Percentiles rank a stretch among this genome's conserved stretches.
Conservation (phyloP, 2,329 filamentous ascomycete species). For the Myriosclerotinia scirpicola region DNA sequence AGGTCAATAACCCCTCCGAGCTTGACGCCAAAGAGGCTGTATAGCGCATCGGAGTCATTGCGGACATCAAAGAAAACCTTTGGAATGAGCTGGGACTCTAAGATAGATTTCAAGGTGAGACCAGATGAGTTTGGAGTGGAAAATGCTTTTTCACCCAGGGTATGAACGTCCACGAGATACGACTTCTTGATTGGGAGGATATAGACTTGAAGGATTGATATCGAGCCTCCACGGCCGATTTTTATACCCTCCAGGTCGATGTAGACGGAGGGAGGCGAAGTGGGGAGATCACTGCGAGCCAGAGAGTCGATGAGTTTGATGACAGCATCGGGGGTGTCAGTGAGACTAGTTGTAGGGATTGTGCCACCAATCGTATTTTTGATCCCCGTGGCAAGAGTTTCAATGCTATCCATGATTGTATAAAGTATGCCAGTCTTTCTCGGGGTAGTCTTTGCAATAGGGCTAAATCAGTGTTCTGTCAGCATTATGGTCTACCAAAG, state of each 20-base stretch:
- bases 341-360: not conserved
- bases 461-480: not conserved
- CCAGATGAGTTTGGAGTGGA: conserved; percentile 31
- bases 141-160: conserved; percentile 44
- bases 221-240: conserved; percentile 44
- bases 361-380: not conserved
- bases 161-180: conserved; percentile 47
- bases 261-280: conserved; percentile 42
- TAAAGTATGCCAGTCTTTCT: not conserved
- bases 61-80: conserved; percentile 61
- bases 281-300: conserved; percentile 26
- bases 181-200: conserved; percentile 35
- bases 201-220: conserved; percentile 46
- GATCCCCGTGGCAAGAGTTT: not conserved
- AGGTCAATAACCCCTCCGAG: conserved; percentile 52
- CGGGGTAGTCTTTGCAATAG: not conserved
- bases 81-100: conserved; percentile 46
- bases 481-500: not conserved
- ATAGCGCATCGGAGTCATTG: conserved; percentile 58
- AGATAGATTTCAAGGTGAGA: conserved; percentile 43
- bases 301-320: conserved; percentile 18
- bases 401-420: not conserved
- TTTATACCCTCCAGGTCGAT: conserved; percentile 48
- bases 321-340: conserved; percentile 14
- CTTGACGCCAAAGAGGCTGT: conserved; percentile 45